phyloP scores from a whole-genome alignment of 2,329 filamentous ascomycete species.

The Tolypocladium nubicola region DNA sequence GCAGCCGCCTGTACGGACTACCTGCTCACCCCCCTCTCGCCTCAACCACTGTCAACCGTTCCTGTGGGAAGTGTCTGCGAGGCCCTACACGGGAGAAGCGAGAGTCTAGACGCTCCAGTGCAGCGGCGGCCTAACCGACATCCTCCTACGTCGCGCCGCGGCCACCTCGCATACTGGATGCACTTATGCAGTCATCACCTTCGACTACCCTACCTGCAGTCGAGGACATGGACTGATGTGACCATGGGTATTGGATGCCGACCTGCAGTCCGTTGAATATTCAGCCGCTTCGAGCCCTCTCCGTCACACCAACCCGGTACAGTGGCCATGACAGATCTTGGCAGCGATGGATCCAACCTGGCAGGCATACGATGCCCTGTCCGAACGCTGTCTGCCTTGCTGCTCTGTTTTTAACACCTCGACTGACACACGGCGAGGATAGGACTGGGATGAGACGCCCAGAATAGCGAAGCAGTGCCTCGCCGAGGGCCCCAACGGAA shows the following conservation, averaged over 20 bases:
- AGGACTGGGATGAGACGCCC: background rate
- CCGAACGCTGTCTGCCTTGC: background rate
- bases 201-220: background rate
- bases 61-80: background rate
- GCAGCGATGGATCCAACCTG: background rate
- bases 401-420: background rate
- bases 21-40: background rate
- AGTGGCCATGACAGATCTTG: background rate
- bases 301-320: background rate
- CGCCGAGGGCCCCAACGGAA: background rate
- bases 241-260: background rate
- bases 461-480: background rate
- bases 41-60: background rate
- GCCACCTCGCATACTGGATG: background rate
- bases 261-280: background rate
- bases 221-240: background rate
- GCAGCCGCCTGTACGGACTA: too few species aligned
- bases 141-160: background rate
- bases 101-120: background rate
- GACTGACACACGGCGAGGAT: background rate
- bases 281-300: background rate
- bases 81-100: background rate
- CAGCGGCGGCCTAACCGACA: background rate
- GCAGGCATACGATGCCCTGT: background rate
- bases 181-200: background rate